A percentile compares a stretch with the other conserved stretches of the same genome.
phyloP scores from a whole-genome alignment of 768 basidiomycete genomes.

The Boletus speciosus region DNA sequence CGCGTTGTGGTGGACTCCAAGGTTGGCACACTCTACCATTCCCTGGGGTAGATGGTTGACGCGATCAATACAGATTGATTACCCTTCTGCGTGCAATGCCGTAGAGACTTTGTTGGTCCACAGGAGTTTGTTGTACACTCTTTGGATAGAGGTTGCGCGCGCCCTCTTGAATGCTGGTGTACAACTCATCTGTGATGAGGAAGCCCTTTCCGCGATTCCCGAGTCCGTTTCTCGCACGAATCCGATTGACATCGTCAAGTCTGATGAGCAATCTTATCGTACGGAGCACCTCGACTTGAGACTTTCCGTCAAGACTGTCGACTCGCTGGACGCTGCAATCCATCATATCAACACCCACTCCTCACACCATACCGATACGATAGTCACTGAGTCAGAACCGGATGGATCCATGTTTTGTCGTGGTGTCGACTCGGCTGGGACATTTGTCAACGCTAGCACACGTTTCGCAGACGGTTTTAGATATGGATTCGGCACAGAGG shows the following conservation, averaged over 20 bases:
- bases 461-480: constrained; percentile 96
- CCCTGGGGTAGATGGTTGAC: not conserved
- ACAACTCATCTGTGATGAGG: constrained; percentile 73
- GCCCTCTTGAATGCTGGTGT: constrained; percentile 70
- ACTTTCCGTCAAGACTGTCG: constrained; percentile 73
- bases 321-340: constrained; percentile 73
- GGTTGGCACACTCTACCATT: constrained; percentile 40
- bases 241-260: constrained; percentile 47
- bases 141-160: constrained; percentile 80
- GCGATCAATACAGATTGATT: constrained; percentile 60
- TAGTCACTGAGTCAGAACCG: constrained; percentile 75
- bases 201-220: constrained; percentile 56
- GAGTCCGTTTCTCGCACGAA: constrained; percentile 35
- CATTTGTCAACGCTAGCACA: constrained; percentile 93
- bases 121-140: constrained; percentile 57
- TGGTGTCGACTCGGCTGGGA: constrained; percentile 88
- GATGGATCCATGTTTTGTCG: constrained; percentile 74
- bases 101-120: constrained; percentile 89
- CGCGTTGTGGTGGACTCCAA: constrained; percentile 88
- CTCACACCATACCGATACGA: constrained; percentile 93
- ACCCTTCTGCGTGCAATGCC: constrained; percentile 95
- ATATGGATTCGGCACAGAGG: constrained; percentile 97
- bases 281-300: constrained; percentile 88
- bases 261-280: constrained; percentile 63
- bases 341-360: constrained; percentile 89